These are phyloP conservation scores for Metarhizium rileyi DNA, from an alignment of 2,329 filamentous ascomycete species.

Conservation along the genomic window DNA sequence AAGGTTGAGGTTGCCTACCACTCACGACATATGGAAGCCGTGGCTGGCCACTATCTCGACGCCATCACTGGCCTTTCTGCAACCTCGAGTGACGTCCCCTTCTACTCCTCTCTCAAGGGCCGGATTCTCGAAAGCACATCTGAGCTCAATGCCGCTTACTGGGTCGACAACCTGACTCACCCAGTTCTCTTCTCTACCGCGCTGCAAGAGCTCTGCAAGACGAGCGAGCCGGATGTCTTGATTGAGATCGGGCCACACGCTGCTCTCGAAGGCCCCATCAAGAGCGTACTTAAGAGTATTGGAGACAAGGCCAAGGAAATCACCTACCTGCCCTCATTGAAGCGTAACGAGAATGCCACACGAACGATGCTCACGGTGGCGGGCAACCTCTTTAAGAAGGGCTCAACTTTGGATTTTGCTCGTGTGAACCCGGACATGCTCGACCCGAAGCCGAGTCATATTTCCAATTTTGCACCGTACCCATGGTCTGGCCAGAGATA, in stretches of 20 bases:
- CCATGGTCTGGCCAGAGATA: too few relatives aligned
- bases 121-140: conserved; percentile 23
- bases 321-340: too few relatives aligned
- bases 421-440: too few relatives aligned
- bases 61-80: conserved; percentile 20
- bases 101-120: conserved; percentile 36
- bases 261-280: conserved; percentile 38
- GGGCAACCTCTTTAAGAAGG: too few relatives aligned
- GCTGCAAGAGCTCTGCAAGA: conserved; percentile 21
- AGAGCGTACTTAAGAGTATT: conserved; percentile 26
- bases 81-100: conserved; percentile 28
- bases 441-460: too few relatives aligned
- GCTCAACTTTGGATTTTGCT: too few relatives aligned
- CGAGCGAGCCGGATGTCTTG: conserved; percentile 14
- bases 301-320: too few relatives aligned
- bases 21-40: conserved; percentile 42
- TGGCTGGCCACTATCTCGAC: conserved; percentile 36
- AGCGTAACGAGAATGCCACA: too few relatives aligned
- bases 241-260: conserved; percentile 42
- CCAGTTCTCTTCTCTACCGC: conserved; percentile 33
- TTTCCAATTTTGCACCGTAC: too few relatives aligned
- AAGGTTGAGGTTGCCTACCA: conserved; percentile 44
- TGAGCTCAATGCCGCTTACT: conserved; percentile 30
- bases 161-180: conserved; percentile 33
- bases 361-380: too few relatives aligned